phyloP scores from a whole-genome alignment of 768 basidiomycete species.

The Boletus pseudo-olivaceus region DNA sequence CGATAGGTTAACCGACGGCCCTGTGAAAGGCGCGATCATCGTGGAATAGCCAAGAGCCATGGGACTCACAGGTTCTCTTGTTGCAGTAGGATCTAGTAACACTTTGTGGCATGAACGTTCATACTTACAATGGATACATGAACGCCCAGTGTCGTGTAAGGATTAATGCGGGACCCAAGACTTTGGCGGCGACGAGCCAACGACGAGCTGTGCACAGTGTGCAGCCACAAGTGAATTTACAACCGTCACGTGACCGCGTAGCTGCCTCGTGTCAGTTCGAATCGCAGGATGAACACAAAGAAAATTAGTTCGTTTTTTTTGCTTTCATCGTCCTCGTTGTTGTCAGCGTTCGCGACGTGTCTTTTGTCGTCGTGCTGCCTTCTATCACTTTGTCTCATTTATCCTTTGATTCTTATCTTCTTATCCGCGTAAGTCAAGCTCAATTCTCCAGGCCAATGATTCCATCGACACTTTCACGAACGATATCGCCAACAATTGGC shows the following conservation, averaged over 20 bases:
- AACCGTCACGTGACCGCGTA: conserved; percentile 34
- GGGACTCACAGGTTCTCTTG: too few species aligned
- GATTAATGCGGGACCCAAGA: too few species aligned
- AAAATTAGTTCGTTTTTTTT: conserved; percentile 18
- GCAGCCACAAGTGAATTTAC: conserved; percentile 6
- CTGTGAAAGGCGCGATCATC: too few species aligned
- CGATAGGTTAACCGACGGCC: neutral
- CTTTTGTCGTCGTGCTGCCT: conserved; percentile 2
- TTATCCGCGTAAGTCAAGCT: conserved; percentile 11
- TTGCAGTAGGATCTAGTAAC: too few species aligned
- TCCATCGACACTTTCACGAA: conserved; percentile 17
- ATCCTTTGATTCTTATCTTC: neutral
- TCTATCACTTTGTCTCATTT: neutral
- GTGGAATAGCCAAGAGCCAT: too few species aligned
- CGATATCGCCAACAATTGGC: conserved; percentile 29
- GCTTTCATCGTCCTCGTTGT: conserved; percentile 10
- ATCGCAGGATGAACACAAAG: conserved; percentile 23
- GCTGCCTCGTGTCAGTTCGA: conserved; percentile 36
- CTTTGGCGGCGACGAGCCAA: too few species aligned
- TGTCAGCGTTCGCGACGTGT: conserved; percentile 20
- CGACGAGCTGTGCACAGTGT: too few species aligned
- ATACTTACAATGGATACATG: too few species aligned
- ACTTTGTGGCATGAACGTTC: too few species aligned
- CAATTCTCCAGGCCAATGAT: conserved; percentile 18
- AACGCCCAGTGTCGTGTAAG: too few species aligned